Evolutionary conservation across 164 flowering plant genomes (phyloP), one percentile per base, ranked within the genome.

Genomic region (Platanus orientalis): DNA sequence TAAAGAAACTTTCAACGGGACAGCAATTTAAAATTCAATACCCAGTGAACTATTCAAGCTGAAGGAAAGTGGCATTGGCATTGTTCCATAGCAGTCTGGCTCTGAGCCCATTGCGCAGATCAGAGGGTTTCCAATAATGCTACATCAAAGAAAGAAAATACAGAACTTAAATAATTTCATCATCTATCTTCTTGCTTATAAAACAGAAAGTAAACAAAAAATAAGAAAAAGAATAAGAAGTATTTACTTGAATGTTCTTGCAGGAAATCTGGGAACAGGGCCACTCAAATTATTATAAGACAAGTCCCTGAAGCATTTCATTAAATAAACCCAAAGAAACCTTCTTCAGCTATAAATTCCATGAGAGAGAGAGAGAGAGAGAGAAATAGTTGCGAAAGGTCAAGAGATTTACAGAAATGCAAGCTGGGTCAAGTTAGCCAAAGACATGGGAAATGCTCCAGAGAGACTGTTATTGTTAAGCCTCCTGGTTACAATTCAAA

Each of bases 241-340:
- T 40, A 57, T 57, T 77, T 72, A 87, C 92, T 76, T 90, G 80
- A 86, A 86, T 75, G 96, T 86, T 70, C 81, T 92, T 20, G 90
- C 85, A 34, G 79, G 81, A 78, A 89, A 78, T 62, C 75, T 84
- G 7, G 99, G 92, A 5, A 94, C 79, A 34, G 99, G 99, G 23
- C 96, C 96, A 73, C 84, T 88, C 69, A 94, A 70, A 72, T 94
- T 91, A 69, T 94, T 94, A 80, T 70, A 91, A 19, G 99, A 91
- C 75, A 95, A 79, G 54, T 95, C 99, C 69, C 99, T 95, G 85
- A 23, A 62, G 65, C 69, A 68, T 36, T 3, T 3, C 49, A 47
- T 28, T 14, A 49, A 66, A n/a, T n/a, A 64, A 66, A 65, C 36
- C 40, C 44, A 34, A 28, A 47, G 47, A 25, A 57, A 52, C 27